Percentiles rank a stretch among this genome's conserved stretches.
Evolutionary conservation across 2,329 filamentous ascomycete species (phyloP).

Genomic region (Cyanodermella asteris): DNA sequence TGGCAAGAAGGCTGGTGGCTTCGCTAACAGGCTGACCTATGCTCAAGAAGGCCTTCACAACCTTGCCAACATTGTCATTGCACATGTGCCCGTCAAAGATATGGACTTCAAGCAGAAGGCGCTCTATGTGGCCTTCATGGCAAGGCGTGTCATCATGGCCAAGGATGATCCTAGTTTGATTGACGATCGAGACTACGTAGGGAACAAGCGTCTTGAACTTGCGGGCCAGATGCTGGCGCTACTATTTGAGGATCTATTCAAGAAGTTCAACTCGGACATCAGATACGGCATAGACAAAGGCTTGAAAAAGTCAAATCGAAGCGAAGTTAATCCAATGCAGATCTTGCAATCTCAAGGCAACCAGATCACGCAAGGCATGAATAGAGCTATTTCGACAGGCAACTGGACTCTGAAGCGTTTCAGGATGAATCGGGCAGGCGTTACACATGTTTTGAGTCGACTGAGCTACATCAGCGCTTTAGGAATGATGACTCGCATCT

Average conservation of each 20-base stretch:
- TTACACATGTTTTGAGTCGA: conserved; percentile 87
- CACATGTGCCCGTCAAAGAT: conserved; percentile 77
- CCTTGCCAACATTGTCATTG: conserved; percentile 76
- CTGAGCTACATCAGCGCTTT: conserved; percentile 91
- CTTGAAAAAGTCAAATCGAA: conserved; percentile 77
- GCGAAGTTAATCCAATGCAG: conserved; percentile 63
- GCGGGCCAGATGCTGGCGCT: conserved; percentile 85
- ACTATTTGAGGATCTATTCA: conserved; percentile 94
- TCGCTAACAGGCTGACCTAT: conserved; percentile 48
- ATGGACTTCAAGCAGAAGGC: conserved; percentile 95
- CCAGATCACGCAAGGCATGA: conserved; percentile 79
- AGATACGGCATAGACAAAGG: conserved; percentile 91
- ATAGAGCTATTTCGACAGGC: conserved; percentile 85
- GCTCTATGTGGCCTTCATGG: conserved; percentile 92
- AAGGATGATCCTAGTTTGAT: conserved; percentile 74
- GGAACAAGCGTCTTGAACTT: conserved; percentile 87
- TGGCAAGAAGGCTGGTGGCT: conserved; percentile 41
- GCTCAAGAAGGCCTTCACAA: conserved; percentile 86
- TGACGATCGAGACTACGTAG: conserved; percentile 92
- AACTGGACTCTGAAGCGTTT: conserved; percentile 98
- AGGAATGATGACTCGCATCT: conserved; percentile 99
- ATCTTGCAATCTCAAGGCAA: conserved; percentile 70
- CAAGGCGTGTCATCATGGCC: conserved; percentile 84
- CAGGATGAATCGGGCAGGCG: conserved; percentile 92
- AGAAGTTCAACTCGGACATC: conserved; percentile 73